Conservation (phyloP, 2,329 filamentous ascomycete species). For the Byssochlamys sp. region DNA sequence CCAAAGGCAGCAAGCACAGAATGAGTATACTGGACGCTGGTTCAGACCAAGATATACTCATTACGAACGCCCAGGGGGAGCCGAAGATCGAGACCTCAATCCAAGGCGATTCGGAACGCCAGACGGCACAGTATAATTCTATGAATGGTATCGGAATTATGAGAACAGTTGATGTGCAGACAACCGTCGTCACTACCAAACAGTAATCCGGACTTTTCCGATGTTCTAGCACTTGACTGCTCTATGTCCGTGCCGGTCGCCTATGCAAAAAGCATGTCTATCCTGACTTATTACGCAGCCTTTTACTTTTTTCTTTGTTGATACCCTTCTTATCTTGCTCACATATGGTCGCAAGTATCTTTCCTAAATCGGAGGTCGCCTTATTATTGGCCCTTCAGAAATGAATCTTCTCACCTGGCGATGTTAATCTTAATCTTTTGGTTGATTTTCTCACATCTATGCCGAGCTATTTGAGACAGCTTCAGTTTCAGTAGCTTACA, state of each 20-base stretch:
- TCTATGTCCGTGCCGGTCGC: background rate
- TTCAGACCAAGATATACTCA: conserved; percentile 19
- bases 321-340: background rate
- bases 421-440: background rate
- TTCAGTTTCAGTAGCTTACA: background rate
- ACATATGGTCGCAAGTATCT: background rate
- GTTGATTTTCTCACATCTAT: background rate
- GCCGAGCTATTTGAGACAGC: background rate
- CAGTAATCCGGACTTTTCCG: background rate
- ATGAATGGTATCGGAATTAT: conserved; percentile 17
- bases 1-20: conserved; percentile 6
- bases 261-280: background rate
- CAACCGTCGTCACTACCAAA: conserved; percentile 7
- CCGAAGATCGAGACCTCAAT: conserved; percentile 20
- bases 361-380: background rate
- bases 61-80: conserved; percentile 16
- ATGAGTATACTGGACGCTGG: conserved; percentile 10
- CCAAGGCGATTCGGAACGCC: conserved; percentile 7
- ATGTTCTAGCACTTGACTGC: background rate
- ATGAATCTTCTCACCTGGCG: background rate
- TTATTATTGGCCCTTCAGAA: background rate
- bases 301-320: background rate
- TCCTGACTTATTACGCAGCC: background rate
- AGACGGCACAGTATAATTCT: background rate
- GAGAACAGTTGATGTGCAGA: conserved; percentile 20